A percentile compares a stretch with the other conserved stretches of the same genome.
Evolutionary conservation across 495 filamentous ascomycete genomes (phyloP).

Genomic region (Penicillium angulare): DNA sequence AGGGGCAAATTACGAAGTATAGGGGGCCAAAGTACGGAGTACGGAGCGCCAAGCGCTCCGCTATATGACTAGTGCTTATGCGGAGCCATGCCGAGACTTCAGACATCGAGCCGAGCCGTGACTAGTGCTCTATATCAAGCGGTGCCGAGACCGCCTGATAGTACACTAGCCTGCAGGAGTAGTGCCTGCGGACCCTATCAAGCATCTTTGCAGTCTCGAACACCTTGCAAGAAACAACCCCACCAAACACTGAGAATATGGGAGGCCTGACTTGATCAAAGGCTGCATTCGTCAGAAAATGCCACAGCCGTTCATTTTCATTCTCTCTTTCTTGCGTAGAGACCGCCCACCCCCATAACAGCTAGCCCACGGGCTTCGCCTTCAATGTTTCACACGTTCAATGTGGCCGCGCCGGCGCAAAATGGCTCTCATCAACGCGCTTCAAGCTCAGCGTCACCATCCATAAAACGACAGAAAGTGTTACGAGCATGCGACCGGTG

Average conservation of each 20-base stretch:
- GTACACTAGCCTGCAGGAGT: neutral
- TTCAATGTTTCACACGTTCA: neutral
- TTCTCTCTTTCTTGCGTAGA: neutral
- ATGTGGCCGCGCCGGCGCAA: neutral
- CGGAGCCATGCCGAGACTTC: neutral
- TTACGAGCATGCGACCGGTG: neutral
- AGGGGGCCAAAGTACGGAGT: neutral
- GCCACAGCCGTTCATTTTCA: neutral
- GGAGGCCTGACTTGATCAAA: neutral
- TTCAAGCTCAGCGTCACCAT: neutral
- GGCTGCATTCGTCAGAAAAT: neutral
- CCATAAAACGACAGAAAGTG: neutral
- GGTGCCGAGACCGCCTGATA: neutral
- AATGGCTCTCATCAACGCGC: neutral
- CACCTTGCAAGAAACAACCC: neutral
- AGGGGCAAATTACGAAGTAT: too few relatives aligned
- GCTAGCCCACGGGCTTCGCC: neutral
- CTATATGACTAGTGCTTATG: too few relatives aligned
- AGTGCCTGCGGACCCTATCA: neutral
- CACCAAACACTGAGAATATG: neutral
- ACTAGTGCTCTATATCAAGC: too few relatives aligned
- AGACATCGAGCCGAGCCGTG: neutral
- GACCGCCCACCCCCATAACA: neutral
- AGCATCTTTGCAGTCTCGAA: neutral
- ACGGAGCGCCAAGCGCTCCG: neutral